A percentile compares a stretch with the other conserved stretches of the same genome.
phyloP scores from a whole-genome alignment of 768 basidiomycete species.

The Pleurotus platypus region DNA sequence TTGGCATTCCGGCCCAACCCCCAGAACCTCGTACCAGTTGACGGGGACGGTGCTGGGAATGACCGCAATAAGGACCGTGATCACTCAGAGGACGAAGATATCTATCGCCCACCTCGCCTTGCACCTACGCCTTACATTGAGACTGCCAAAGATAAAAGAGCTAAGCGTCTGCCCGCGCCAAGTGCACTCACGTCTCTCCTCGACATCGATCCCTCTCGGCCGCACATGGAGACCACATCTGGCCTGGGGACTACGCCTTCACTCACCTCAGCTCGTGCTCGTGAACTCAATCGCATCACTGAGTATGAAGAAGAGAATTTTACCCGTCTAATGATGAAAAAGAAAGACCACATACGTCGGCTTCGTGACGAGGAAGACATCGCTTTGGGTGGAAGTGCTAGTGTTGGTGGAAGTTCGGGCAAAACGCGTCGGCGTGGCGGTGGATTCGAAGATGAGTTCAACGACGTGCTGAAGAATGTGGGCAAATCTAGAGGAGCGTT shows the following conservation, averaged over 20 bases:
- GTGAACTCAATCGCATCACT: constrained; percentile 74
- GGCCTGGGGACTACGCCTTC: constrained; percentile 62
- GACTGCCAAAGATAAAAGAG: constrained; percentile 43
- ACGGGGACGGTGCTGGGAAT: constrained; percentile 30
- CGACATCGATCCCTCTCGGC: constrained; percentile 60
- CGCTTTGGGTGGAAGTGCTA: constrained; percentile 72
- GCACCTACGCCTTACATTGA: constrained; percentile 84
- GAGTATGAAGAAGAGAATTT: constrained; percentile 96
- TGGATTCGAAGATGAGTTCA: constrained; percentile 82
- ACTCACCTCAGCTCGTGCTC: constrained; percentile 62
- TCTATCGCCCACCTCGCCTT: constrained; percentile 84
- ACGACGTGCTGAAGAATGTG: constrained; percentile 67
- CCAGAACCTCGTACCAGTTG: constrained; percentile 52
- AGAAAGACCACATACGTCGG: constrained; percentile 74
- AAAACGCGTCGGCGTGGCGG: constrained; percentile 58
- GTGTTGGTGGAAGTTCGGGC: constrained; percentile 38
- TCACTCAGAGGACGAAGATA: constrained; percentile 33
- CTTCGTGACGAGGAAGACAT: constrained; percentile 82
- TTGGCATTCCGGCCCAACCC: constrained; percentile 92
- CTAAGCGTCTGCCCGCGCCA: constrained; percentile 53
- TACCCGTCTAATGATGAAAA: constrained; percentile 85
- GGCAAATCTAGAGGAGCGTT: constrained; percentile 39
- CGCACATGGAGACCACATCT: constrained; percentile 67
- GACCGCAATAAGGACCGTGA: constrained; percentile 17
- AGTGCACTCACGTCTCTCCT: constrained; percentile 62